These are phyloP conservation scores for Fusarium buxicola DNA, from an alignment of 2,329 filamentous ascomycete species.

Conservation along the genomic window DNA sequence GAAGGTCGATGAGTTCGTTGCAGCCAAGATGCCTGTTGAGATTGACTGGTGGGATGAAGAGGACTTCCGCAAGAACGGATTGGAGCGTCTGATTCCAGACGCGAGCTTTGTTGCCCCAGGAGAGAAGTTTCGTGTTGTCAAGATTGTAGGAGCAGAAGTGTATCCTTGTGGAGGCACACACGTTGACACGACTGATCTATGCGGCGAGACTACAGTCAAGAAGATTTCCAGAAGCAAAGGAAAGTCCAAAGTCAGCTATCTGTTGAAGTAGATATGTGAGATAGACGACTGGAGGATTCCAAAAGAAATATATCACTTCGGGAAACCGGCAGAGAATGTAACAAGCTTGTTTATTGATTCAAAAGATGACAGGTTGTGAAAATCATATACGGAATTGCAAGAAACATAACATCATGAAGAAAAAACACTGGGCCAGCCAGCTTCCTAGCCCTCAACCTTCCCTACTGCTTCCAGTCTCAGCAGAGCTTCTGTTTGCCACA, in stretches of 20 bases:
- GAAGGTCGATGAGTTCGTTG: constrained; percentile 69
- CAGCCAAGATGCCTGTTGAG: constrained; percentile 66
- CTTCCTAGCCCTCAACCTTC: no score
- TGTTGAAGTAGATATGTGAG: constrained; percentile 19
- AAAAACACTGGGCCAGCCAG: no score
- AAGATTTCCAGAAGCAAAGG: constrained; percentile 63
- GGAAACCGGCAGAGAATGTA: neutral
- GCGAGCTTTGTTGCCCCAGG: constrained; percentile 45
- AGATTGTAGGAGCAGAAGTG: constrained; percentile 74
- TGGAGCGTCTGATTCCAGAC: constrained; percentile 68
- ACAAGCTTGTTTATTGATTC: no score
- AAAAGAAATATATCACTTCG: neutral
- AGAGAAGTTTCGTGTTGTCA: constrained; percentile 73
- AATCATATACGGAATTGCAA: no score
- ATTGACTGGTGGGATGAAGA: constrained; percentile 75
- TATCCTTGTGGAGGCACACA: constrained; percentile 84
- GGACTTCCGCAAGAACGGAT: constrained; percentile 65
- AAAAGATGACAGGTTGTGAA: no score
- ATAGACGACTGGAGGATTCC: neutral
- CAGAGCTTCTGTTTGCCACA: constrained; percentile 92
- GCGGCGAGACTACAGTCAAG: constrained; percentile 71
- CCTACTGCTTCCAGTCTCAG: constrained; percentile 76
- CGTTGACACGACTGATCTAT: constrained; percentile 69
- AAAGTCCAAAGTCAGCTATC: constrained; percentile 42
- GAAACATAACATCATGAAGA: no score